These are phyloP conservation scores for Chaetoceros muelleri DNA, from an alignment of 108 stramenopile species.

Conservation along the genomic window DNA sequence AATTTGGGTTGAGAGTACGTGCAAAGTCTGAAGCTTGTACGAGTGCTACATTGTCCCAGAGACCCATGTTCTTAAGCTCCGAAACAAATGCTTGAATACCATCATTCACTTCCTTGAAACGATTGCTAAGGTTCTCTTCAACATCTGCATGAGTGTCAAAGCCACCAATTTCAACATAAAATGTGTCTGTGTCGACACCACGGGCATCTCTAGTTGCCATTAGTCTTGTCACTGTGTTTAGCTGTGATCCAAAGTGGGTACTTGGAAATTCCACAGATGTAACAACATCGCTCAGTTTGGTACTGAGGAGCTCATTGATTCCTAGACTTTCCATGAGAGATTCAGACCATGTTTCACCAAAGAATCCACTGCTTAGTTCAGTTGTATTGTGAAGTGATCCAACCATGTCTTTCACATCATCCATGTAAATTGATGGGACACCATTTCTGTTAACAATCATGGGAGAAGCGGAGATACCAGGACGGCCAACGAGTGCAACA, in stretches of 20 bases:
- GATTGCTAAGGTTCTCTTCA: conserved; percentile 6
- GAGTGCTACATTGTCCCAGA: conserved; percentile 39
- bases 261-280: conserved; percentile 11
- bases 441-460: conserved; percentile 15
- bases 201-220: conserved; percentile 15
- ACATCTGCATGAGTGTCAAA: conserved; percentile 40
- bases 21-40: conserved; percentile 55
- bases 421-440: conserved; percentile 16
- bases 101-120: conserved; percentile 26
- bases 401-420: conserved; percentile 16
- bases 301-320: conserved; percentile 18
- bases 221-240: neutral
- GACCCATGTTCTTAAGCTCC: conserved; percentile 33
- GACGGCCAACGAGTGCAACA: conserved; percentile 5
- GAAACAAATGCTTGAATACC: conserved; percentile 31
- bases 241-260: conserved; percentile 15
- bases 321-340: conserved; percentile 19
- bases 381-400: conserved; percentile 27
- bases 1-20: conserved; percentile 56
- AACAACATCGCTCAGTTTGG: conserved; percentile 7
- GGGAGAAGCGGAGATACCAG: conserved; percentile 1
- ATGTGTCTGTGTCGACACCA: conserved; percentile 12
- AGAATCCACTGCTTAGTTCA: conserved; percentile 19
- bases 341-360: conserved; percentile 40
- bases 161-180: conserved; percentile 34